Percentiles rank a stretch among this genome's conserved stretches.
Conservation (phyloP, 257 asterid species). For the Asclepias syriaca region DNA sequence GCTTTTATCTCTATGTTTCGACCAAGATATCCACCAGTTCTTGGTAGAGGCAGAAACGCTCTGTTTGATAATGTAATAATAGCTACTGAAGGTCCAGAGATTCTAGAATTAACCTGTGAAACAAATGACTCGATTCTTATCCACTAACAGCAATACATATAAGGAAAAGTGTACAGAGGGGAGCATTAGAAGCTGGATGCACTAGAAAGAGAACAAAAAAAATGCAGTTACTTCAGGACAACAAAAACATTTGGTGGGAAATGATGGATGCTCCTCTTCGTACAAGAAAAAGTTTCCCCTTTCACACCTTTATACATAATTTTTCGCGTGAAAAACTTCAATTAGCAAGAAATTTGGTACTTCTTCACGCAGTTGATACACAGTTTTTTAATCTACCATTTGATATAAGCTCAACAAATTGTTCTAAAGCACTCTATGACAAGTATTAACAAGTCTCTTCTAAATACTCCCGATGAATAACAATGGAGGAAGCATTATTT, state of each 20-base stretch:
- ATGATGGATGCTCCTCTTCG: background rate
- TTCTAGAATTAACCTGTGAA: slow-evolving; percentile 40
- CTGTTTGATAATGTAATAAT: slow-evolving; percentile 24
- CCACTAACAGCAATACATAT: background rate
- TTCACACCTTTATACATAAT: background rate
- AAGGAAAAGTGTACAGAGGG: no score
- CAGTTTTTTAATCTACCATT: background rate
- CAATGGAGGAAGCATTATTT: background rate
- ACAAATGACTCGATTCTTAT: slow-evolving; percentile 11
- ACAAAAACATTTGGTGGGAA: background rate
- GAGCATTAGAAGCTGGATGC: no score
- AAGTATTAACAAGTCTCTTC: background rate
- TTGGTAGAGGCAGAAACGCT: slow-evolving; percentile 17
- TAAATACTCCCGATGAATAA: background rate
- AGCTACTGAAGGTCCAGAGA: slow-evolving; percentile 22
- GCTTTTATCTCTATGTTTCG: slow-evolving; percentile 26
- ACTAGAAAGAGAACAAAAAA: no score
- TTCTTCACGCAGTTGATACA: background rate
- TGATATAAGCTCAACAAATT: background rate
- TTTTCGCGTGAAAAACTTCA: background rate
- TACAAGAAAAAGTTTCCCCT: background rate
- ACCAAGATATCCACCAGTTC: slow-evolving; percentile 16
- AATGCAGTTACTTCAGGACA: background rate
- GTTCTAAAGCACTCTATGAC: background rate
- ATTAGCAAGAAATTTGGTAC: background rate